A percentile compares a stretch with the other conserved stretches of the same genome.
phyloP scores from a whole-genome alignment of 192 early-diverging fungal genomes.

The Backusella mclennaniae region DNA sequence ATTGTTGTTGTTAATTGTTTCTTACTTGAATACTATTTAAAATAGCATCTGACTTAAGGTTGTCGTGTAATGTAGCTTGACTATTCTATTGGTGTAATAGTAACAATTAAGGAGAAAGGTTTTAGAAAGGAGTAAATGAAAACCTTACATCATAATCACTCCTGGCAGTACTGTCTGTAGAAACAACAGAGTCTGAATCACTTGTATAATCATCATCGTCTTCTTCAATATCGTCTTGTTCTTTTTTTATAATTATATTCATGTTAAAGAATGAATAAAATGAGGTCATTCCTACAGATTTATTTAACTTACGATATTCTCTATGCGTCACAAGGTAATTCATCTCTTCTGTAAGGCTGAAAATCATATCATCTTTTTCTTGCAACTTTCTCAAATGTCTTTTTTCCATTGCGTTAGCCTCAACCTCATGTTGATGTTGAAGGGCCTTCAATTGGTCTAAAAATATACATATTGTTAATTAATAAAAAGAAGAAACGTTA shows the following conservation, averaged over 20 bases:
- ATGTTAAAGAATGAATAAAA: conserved; percentile 1
- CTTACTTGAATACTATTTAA: conserved; percentile 10
- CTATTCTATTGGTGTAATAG: not conserved
- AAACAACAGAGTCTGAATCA: conserved; percentile 10
- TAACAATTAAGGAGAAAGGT: not conserved
- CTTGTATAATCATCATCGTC: not conserved
- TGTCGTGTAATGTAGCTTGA: not conserved
- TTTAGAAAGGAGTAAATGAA: not conserved
- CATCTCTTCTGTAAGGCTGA: not conserved
- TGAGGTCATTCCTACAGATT: conserved; percentile 14
- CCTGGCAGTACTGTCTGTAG: not conserved
- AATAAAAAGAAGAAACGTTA: not conserved
- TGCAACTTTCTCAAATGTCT: conserved; percentile 9
- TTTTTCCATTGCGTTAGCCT: not conserved
- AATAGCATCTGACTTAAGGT: conserved; percentile 2
- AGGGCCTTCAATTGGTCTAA: not conserved
- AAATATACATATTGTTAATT: not conserved
- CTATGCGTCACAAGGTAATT: conserved; percentile 8
- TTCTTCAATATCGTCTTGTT: not conserved
- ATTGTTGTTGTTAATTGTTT: not conserved
- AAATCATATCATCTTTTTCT: conserved; percentile 9
- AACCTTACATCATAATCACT: conserved; percentile 10
- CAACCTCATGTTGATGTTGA: conserved; percentile 1
- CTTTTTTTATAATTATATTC: not conserved
- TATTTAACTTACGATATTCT: conserved; percentile 14